Conservation (phyloP, 768 basidiomycete genomes). For the Symmetrospora coprosmae region DNA sequence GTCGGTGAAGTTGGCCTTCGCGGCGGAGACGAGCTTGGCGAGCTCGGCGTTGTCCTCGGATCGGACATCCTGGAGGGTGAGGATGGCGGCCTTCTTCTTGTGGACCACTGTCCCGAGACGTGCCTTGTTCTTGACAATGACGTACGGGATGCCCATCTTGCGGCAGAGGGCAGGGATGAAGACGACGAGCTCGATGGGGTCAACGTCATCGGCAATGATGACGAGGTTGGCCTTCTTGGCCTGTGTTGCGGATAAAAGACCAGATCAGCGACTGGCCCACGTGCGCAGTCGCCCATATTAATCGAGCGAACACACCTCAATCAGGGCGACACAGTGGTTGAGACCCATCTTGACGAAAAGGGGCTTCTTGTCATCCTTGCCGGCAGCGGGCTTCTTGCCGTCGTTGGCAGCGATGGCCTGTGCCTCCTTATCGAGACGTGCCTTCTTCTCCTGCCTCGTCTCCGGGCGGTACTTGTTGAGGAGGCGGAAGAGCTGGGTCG, state of each 20-base stretch:
- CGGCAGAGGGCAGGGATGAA: constrained; percentile 95
- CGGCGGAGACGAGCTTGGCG: constrained; percentile 75
- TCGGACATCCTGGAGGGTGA: constrained; percentile 83
- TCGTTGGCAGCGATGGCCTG: constrained; percentile 64
- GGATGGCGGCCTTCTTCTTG: constrained; percentile 91
- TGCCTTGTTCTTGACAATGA: constrained; percentile 83
- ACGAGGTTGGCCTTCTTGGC: constrained; percentile 95
- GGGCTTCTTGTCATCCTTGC: constrained; percentile 80
- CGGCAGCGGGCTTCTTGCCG: constrained; percentile 48
- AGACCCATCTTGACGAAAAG: constrained; percentile 89
- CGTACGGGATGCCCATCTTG: constrained; percentile 99
- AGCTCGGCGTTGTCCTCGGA: constrained; percentile 88
- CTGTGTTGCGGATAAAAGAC: constrained; percentile 42
- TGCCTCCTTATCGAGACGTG: constrained; percentile 55
- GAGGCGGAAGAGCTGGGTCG: constrained; percentile 92
- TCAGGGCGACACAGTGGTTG: constrained; percentile 88
- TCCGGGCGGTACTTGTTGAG: constrained; percentile 94
- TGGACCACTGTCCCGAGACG: constrained; percentile 94
- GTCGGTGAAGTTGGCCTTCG: constrained; percentile 92
- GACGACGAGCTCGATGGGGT: constrained; percentile 97
- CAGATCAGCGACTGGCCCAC: neutral
- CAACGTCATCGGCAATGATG: constrained; percentile 92
- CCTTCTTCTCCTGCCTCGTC: constrained; percentile 93
- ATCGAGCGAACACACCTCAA: constrained; percentile 34
- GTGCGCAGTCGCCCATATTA: neutral